Evolutionary conservation across 768 basidiomycete species (phyloP).

Genomic region (Crepidotus variabilis): DNA sequence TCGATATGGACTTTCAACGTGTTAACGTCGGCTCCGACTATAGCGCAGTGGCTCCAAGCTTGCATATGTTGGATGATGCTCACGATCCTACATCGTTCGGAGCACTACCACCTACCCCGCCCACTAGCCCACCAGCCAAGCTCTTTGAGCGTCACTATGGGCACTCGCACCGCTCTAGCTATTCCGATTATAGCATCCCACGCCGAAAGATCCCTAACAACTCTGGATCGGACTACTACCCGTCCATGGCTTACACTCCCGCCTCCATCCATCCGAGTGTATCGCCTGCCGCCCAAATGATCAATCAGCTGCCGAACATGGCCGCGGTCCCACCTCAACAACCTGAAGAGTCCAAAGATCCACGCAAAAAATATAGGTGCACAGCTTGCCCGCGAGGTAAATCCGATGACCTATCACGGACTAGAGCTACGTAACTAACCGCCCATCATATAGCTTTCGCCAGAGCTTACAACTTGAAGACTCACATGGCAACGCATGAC

Average conservation of each 20-base stretch:
- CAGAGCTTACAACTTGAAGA: constrained; percentile 92
- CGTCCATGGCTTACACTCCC: constrained; percentile 44
- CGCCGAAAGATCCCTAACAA: constrained; percentile 41
- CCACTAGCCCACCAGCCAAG: constrained; percentile 43
- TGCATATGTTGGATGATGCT: constrained; percentile 35
- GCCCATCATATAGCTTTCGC: constrained; percentile 65
- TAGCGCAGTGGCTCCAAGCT: constrained; percentile 33
- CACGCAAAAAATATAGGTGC: constrained; percentile 79
- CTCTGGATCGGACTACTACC: constrained; percentile 41
- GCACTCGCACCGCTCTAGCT: constrained; percentile 43
- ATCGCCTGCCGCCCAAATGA: constrained; percentile 49
- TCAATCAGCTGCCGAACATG: constrained; percentile 43
- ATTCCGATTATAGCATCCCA: constrained; percentile 61
- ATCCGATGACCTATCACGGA: constrained; percentile 9
- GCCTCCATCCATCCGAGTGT: constrained; percentile 43
- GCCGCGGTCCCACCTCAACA: constrained; percentile 41
- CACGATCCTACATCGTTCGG: constrained; percentile 60
- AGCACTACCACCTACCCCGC: constrained; percentile 53
- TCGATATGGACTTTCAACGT: constrained; percentile 70
- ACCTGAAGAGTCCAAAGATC: constrained; percentile 53
- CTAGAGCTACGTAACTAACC: constrained; percentile 7
- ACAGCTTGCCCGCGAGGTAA: constrained; percentile 69
- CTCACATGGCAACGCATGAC: constrained; percentile 93
- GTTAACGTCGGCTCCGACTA: constrained; percentile 64
- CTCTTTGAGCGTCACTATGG: constrained; percentile 31